These are phyloP conservation scores for Ilex aquifolium DNA, from an alignment of 257 asterid species.

Conservation along the genomic window DNA sequence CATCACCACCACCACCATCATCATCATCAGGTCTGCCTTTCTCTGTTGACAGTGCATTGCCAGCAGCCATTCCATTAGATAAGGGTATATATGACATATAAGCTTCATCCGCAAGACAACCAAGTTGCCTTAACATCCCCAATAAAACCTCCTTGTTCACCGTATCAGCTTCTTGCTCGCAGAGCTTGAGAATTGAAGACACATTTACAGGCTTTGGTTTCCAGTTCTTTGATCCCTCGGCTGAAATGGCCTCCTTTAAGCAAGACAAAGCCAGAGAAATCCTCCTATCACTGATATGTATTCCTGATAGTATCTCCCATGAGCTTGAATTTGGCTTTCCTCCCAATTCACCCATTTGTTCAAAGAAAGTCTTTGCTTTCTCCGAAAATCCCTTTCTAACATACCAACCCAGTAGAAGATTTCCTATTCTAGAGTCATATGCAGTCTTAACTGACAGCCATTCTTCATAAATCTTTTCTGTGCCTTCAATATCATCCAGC, in stretches of 20 bases:
- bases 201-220: conserved; percentile 56
- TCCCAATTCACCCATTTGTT: conserved; percentile 58
- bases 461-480: conserved; percentile 67
- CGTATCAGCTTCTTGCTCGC: conserved; percentile 46
- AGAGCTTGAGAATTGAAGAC: conserved; percentile 39
- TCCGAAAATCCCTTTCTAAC: conserved; percentile 51
- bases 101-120: conserved; percentile 46
- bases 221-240: conserved; percentile 64
- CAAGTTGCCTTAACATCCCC: conserved; percentile 47
- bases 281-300: conserved; percentile 47
- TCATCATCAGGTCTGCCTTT: conserved; percentile 22
- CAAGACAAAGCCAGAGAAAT: conserved; percentile 68
- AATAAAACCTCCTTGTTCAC: conserved; percentile 43
- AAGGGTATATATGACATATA: conserved; percentile 45
- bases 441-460: conserved; percentile 61
- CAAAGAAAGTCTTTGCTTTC: conserved; percentile 53
- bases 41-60: conserved; percentile 11
- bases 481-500: conserved; percentile 59
- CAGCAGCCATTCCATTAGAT: conserved; percentile 16
- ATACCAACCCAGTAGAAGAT: conserved; percentile 58
- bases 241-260: conserved; percentile 52
- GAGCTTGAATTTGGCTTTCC: conserved; percentile 72
- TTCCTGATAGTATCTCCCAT: conserved; percentile 82
- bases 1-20: conserved; percentile 5
- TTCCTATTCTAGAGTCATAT: conserved; percentile 71